Conservation (phyloP, 352 stramenopile genomes). For the Phytophthora multivora region DNA sequence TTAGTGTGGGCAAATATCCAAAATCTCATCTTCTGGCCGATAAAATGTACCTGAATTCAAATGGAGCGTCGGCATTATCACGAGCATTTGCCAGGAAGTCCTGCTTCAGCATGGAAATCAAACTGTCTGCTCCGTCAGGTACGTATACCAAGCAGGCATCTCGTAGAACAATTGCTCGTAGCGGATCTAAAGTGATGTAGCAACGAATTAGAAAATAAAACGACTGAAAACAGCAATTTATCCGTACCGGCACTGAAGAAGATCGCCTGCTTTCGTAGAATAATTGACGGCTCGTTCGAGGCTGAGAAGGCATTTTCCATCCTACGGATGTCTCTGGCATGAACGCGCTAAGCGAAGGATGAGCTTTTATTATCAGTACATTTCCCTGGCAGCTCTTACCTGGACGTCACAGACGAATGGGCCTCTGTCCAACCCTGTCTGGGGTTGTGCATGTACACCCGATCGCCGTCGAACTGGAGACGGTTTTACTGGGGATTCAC, state of each 20-base stretch:
- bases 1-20: background rate
- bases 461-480: slow-evolving; percentile 12
- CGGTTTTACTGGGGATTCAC: slow-evolving; percentile 2
- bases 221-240: background rate
- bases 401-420: slow-evolving; percentile 38
- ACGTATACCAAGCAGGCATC: slow-evolving; percentile 53
- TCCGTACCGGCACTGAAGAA: slow-evolving; percentile 60
- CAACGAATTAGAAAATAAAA: background rate
- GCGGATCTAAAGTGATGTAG: slow-evolving; percentile 36
- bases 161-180: slow-evolving; percentile 61
- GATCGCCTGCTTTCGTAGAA: slow-evolving; percentile 65
- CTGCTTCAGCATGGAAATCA: slow-evolving; percentile 58
- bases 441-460: background rate
- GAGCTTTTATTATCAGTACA: background rate
- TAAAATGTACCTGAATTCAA: slow-evolving; percentile 57
- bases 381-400: slow-evolving; percentile 32
- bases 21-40: background rate
- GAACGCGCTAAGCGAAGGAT: slow-evolving; percentile 41
- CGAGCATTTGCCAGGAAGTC: slow-evolving; percentile 45
- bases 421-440: slow-evolving; percentile 2
- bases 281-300: slow-evolving; percentile 67
- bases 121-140: slow-evolving; percentile 46
- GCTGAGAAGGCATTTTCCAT: slow-evolving; percentile 68
- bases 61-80: slow-evolving; percentile 50
- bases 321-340: slow-evolving; percentile 66